Evolutionary conservation across 164 flowering plant species (phyloP), one percentile per base, ranked within the genome.

Genomic region (Nelumbo lutea): DNA sequence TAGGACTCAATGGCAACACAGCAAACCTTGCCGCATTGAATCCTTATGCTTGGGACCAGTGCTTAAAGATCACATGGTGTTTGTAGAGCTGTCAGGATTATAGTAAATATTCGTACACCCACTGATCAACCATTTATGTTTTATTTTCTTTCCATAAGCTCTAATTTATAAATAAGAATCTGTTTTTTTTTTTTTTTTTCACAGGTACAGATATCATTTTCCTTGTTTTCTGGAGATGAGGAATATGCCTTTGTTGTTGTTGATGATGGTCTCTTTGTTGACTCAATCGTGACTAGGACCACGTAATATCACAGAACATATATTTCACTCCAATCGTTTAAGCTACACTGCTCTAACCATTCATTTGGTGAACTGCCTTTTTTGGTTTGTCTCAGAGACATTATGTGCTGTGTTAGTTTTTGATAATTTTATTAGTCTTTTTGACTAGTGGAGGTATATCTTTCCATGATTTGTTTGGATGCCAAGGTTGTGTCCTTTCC

Each of bases 251-350:
- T n/a, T n/a, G n/a, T 90, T 64, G 82, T 75, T 9, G 90, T 91
- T 55, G 96, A 91, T 71, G 97, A 93, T n/a, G n/a, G n/a, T n/a
- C n/a, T n/a, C n/a, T n/a, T n/a, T n/a, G n/a, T n/a, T n/a, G n/a
- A n/a, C n/a, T n/a, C 67, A 94, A 88, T 65, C 81, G 91, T 57
- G 97, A n/a, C n/a, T 91, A 5, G 95, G 88, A 3, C 97, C 93
- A 5, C 72, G 91, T 43, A 90, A 91, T 79, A 77, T n/a, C n/a
- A n/a, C n/a, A n/a, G n/a, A 94, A 78, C 96, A 94, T 58, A 73
- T 90, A 44, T 91, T 94, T 58, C 96, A n/a, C 98, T 2, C 97
- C 96, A 42, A n/a, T n/a, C n/a, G 51, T 66, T 6, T 78, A 88
- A 70, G 95, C 91, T 42, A 96, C 98, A 5, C 77, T 80, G 76